Evolutionary conservation across 768 basidiomycete genomes (phyloP).

Genomic region (Mycena alexandri): DNA sequence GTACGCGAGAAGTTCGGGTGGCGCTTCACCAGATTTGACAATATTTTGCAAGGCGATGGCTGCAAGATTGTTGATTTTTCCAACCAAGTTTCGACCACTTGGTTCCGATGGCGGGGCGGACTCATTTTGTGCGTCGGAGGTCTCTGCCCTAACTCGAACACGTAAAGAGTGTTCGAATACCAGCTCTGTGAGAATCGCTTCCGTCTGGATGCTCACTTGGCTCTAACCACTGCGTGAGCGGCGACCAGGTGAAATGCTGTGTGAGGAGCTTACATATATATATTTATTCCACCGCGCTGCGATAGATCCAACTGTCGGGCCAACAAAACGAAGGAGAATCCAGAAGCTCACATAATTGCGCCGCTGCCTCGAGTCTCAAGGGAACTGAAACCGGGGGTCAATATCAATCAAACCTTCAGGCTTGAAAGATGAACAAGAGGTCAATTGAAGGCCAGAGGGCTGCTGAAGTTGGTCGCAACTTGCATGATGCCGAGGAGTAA

Average conservation of each 20-base stretch:
- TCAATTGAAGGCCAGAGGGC: slow-evolving; percentile 59
- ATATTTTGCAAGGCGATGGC: slow-evolving; percentile 69
- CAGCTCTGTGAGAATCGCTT: slow-evolving; percentile 59
- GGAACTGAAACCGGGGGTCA: slow-evolving; percentile 57
- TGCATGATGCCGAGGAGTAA: slow-evolving; percentile 45
- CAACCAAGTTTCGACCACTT: slow-evolving; percentile 61
- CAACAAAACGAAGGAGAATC: slow-evolving; percentile 65
- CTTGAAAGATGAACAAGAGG: slow-evolving; percentile 42
- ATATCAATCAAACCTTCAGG: neutral
- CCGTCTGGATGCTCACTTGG: slow-evolving; percentile 60
- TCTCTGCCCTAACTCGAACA: slow-evolving; percentile 69
- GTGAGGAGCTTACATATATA: neutral
- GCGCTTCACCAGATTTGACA: slow-evolving; percentile 51
- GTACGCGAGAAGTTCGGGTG: slow-evolving; percentile 31
- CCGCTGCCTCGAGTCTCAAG: slow-evolving; percentile 66
- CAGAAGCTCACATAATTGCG: slow-evolving; percentile 72
- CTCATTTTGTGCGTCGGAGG: slow-evolving; percentile 34
- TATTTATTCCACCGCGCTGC: slow-evolving; percentile 68
- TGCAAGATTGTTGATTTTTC: slow-evolving; percentile 82
- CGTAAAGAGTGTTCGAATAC: slow-evolving; percentile 64
- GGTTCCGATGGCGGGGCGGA: slow-evolving; percentile 18
- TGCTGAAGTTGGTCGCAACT: slow-evolving; percentile 46
- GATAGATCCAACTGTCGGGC: slow-evolving; percentile 60
- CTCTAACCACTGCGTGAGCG: slow-evolving; percentile 47
- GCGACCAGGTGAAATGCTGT: too few species aligned